Percentiles rank a stretch among this genome's conserved stretches.
These are phyloP conservation scores for Pleurotus pulmonarius DNA, from an alignment of 768 basidiomycete species.

Conservation along the genomic window DNA sequence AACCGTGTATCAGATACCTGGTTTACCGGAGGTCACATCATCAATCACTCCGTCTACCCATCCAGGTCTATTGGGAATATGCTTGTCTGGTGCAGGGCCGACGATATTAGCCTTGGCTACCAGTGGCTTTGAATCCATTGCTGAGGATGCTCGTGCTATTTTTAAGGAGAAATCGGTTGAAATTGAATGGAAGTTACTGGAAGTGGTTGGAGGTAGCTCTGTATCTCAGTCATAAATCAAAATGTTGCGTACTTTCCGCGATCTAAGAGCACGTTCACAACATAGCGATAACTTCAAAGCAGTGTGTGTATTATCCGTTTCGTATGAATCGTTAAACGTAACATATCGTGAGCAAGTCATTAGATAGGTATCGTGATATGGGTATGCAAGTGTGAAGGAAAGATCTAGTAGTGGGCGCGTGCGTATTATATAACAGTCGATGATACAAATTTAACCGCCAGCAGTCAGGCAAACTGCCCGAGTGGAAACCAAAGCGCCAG, in stretches of 20 bases:
- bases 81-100: slow-evolving; percentile 96
- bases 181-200: slow-evolving; percentile 88
- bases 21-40: slow-evolving; percentile 88
- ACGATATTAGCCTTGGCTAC: slow-evolving; percentile 96
- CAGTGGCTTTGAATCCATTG: slow-evolving; percentile 77
- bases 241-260: no score
- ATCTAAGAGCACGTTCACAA: no score
- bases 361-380: slow-evolving; percentile 5
- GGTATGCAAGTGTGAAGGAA: slow-evolving; percentile 4
- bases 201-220: slow-evolving; percentile 48
- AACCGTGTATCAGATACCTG: slow-evolving; percentile 70
- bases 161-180: slow-evolving; percentile 71
- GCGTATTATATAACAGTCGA: no score
- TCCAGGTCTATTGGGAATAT: slow-evolving; percentile 94
- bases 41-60: slow-evolving; percentile 84
- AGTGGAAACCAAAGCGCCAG: slow-evolving; percentile 73
- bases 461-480: slow-evolving; percentile 90
- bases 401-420: no score
- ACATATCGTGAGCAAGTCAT: background rate
- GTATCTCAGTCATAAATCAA: slow-evolving; percentile 16
- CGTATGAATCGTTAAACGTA: no score
- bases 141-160: slow-evolving; percentile 71
- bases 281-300: no score
- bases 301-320: no score
- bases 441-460: slow-evolving; percentile 41